Base-by-base conservation (phyloP, 176 grass and related monocot genomes). In the Paspalum notatum region DNA sequence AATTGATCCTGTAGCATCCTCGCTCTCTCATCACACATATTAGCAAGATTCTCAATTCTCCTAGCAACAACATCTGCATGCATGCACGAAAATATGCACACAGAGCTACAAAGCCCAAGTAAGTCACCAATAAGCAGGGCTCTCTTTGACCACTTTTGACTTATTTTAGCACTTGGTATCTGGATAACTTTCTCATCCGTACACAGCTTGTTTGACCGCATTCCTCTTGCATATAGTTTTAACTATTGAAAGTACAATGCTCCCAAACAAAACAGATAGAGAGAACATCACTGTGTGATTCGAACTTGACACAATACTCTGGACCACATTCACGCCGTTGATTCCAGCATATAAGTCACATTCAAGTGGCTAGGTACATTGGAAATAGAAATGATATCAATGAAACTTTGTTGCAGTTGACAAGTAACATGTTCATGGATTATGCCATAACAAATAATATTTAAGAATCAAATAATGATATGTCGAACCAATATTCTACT, bases 1-100 rank as follows among this genome's bases (percentile, higher is more conserved):
- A 95, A 95, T 41, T 95, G 93, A 87, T 95, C 93, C 63, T 95
- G 93, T 74, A 95, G 74, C 93, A 95, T 88, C 22, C 90, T 85
- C 68, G 93, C 93, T 92, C 93, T 92, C 65, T 95, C 90, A 25
- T 95, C 93, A 20, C 93, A 95, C 93, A 92, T 90, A 61, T 83
- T 95, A 64, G 51, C 74, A 66, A 95, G 73, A 83, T 85, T 95
- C 17, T 95, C 90, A 42, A 69, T 92, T 85, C 82, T 87, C 64
- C 93, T 92, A 57, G 62, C 78, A 41, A 89, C 78, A 74, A 92
- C 66, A 74, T 87, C 71, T 54, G 85, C 82, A 32, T 89, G 73
- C 87, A 92, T 95, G 84, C 78, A 80, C 49, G 86, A 82, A 82
- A 92, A 95, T 85, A 95, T 87, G 84, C 89, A 90, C 12, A 90